phyloP scores from a whole-genome alignment of 495 filamentous ascomycete species.

The Evernia prunastri region DNA sequence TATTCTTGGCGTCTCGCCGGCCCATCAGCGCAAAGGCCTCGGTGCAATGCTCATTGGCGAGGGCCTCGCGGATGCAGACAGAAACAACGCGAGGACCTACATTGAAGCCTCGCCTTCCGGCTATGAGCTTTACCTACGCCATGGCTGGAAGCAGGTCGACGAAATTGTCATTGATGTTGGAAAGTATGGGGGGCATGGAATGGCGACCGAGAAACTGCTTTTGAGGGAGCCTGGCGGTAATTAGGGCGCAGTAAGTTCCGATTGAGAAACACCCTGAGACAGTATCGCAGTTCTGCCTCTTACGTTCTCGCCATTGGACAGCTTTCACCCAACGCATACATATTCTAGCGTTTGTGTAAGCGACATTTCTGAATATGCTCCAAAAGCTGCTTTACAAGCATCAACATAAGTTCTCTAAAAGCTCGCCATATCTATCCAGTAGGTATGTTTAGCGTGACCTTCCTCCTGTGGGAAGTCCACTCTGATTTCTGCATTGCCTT shows the following conservation, averaged over 20 bases:
- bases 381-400: neutral
- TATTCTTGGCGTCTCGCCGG: slow-evolving; percentile 40
- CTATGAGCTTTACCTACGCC: slow-evolving; percentile 45
- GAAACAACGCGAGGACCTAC: slow-evolving; percentile 40
- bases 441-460: neutral
- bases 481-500: neutral
- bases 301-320: neutral
- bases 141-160: slow-evolving; percentile 45
- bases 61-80: slow-evolving; percentile 46
- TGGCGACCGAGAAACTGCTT: neutral
- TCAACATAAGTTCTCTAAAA: neutral
- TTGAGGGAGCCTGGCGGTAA: slow-evolving; percentile 4
- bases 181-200: slow-evolving; percentile 26
- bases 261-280: neutral
- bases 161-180: slow-evolving; percentile 32
- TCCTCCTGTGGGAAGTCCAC: neutral
- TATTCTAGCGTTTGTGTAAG: neutral
- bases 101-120: slow-evolving; percentile 50
- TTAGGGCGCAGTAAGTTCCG: neutral
- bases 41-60: slow-evolving; percentile 43
- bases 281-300: neutral
- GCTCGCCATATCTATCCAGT: neutral
- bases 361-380: neutral
- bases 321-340: neutral
- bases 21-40: slow-evolving; percentile 45